phyloP scores from a whole-genome alignment of 192 early-diverging fungal genomes.

The Rhizoclosmatium sp. region DNA sequence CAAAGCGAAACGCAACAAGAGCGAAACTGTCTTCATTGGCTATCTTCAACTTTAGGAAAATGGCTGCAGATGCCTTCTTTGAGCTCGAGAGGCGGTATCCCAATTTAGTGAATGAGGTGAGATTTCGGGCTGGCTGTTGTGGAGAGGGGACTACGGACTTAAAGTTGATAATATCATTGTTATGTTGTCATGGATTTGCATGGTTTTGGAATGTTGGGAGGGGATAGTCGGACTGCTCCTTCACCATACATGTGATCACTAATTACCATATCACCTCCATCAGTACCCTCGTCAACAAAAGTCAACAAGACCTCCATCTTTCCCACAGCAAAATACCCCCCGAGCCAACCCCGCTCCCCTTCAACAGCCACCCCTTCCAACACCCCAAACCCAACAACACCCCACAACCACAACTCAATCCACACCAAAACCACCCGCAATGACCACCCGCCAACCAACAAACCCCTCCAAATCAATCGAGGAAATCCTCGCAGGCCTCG shows the following conservation, averaged over 20 bases:
- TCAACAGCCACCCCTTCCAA: neutral
- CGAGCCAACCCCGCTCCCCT: neutral
- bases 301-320: too few relatives aligned
- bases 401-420: neutral
- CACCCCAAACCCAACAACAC: constrained; percentile 5
- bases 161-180: too few relatives aligned
- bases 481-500: constrained; percentile 23
- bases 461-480: constrained; percentile 10
- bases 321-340: too few relatives aligned
- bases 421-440: neutral
- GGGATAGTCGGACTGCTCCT: too few relatives aligned
- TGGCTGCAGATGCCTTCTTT: constrained; percentile 86
- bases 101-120: constrained; percentile 43
- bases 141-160: neutral
- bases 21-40: constrained; percentile 96
- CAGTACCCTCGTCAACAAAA: too few relatives aligned
- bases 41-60: constrained; percentile 85
- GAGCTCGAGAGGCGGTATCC: constrained; percentile 69
- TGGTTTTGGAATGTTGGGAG: too few relatives aligned
- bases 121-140: neutral
- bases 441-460: neutral
- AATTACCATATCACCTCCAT: too few relatives aligned
- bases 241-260: too few relatives aligned
- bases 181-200: too few relatives aligned
- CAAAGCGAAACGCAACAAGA: constrained; percentile 94